A percentile compares a stretch with the other conserved stretches of the same genome.
Conservation (phyloP, 805 yeast species). For the Yamadazyma scolyti region DNA sequence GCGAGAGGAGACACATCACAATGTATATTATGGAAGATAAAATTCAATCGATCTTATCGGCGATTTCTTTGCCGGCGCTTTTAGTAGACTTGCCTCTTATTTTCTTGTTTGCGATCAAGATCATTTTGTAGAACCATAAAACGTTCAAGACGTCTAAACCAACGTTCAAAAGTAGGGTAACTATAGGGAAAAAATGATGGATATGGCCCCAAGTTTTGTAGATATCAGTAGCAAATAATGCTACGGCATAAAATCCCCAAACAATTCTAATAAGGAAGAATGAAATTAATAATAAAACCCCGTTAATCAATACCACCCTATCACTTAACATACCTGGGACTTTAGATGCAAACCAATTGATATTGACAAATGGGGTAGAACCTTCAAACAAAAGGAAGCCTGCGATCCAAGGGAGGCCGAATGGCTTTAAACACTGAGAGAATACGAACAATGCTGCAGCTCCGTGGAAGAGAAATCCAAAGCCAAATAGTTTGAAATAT, state of each 20-base stretch:
- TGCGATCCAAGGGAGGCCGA: slow-evolving; percentile 77
- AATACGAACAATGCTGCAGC: slow-evolving; percentile 77
- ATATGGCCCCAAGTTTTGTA: slow-evolving; percentile 39
- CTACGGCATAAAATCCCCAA: slow-evolving; percentile 83
- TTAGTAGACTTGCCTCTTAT: slow-evolving; percentile 8
- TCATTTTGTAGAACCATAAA: slow-evolving; percentile 88
- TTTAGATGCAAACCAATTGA: slow-evolving; percentile 86
- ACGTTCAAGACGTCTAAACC: slow-evolving; percentile 67
- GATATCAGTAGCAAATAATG: slow-evolving; percentile 46
- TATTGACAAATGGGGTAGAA: slow-evolving; percentile 91
- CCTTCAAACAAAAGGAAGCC: slow-evolving; percentile 81
- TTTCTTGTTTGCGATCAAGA: slow-evolving; percentile 64
- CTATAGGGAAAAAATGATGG: slow-evolving; percentile 45
- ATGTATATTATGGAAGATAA: too few species aligned
- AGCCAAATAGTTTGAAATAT: slow-evolving; percentile 68
- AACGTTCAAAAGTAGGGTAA: slow-evolving; percentile 55
- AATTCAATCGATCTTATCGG: slow-evolving; percentile 14
- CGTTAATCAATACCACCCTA: slow-evolving; percentile 59
- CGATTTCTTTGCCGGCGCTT: slow-evolving; percentile 14
- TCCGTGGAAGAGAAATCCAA: slow-evolving; percentile 82
- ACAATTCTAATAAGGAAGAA: slow-evolving; percentile 77
- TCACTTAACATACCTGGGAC: slow-evolving; percentile 67
- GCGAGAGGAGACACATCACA: too few species aligned
- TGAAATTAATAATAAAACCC: slow-evolving; percentile 59
- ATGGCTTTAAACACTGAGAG: slow-evolving; percentile 60